Conservation (phyloP, 2,329 filamentous ascomycete species). For the Alternaria sp. region DNA sequence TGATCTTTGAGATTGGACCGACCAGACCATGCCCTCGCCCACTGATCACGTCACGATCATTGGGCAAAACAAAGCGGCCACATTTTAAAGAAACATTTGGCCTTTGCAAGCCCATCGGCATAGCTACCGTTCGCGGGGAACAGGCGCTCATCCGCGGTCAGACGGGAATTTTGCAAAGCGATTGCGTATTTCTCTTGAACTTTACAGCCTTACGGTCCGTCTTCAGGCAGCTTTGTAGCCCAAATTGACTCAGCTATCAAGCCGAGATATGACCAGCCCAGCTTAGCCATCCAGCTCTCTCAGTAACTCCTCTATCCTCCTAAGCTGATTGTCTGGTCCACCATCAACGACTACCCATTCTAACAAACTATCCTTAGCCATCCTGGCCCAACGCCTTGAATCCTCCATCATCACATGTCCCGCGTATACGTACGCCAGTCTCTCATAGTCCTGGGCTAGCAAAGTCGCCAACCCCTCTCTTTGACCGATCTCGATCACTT, state of each 20-base stretch:
- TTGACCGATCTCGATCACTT: constrained; percentile 33
- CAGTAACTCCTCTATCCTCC: constrained; percentile 30
- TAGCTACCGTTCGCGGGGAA: not conserved
- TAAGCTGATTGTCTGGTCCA: constrained; percentile 22
- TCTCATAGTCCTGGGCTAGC: constrained; percentile 35
- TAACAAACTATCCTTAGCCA: constrained; percentile 30
- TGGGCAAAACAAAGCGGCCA: not conserved
- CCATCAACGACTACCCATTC: constrained; percentile 35
- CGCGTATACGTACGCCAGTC: constrained; percentile 39
- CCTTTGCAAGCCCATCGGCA: not conserved
- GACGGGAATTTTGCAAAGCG: not conserved
- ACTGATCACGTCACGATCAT: constrained; percentile 3
- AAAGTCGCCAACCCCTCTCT: constrained; percentile 33
- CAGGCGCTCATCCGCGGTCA: not conserved
- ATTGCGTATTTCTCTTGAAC: not conserved
- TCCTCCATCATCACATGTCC: constrained; percentile 27
- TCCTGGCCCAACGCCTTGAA: constrained; percentile 31
- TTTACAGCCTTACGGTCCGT: not conserved
- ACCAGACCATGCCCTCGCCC: not conserved
- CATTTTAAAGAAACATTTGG: not conserved
- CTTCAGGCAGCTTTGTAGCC: constrained; percentile 2
- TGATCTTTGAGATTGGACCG: constrained; percentile 1
- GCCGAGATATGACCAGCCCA: not conserved
- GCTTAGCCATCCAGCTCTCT: constrained; percentile 24
- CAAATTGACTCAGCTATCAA: not conserved